Percentiles rank a stretch among this genome's conserved stretches.
These are phyloP conservation scores for Chlorella sorokiniana DNA, from an alignment of 139 green algal species.

Conservation along the genomic window DNA sequence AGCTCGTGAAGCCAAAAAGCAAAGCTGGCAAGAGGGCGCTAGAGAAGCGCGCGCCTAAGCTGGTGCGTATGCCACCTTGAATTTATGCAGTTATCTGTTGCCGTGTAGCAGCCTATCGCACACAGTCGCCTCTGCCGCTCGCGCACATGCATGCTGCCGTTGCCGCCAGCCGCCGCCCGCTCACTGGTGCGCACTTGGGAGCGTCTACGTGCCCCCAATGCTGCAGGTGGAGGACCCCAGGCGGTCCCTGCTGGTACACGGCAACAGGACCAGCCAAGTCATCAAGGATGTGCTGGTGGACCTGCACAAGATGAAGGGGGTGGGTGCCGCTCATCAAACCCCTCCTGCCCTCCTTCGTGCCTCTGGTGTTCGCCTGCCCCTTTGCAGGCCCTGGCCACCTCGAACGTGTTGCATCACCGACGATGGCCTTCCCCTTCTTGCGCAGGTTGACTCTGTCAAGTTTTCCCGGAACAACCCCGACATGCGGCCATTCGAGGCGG, in stretches of 20 bases:
- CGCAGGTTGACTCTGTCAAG: conserved; percentile 69
- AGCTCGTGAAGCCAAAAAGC: conserved; percentile 75
- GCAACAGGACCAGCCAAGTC: conserved; percentile 72
- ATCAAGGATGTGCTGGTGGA: conserved; percentile 75
- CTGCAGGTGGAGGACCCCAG: conserved; percentile 81
- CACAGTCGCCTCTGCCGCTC: background rate
- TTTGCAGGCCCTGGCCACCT: too few relatives aligned
- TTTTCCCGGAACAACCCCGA: conserved; percentile 85
- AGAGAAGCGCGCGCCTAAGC: conserved; percentile 76
- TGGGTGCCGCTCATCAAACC: conserved; percentile 36
- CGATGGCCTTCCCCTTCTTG: too few relatives aligned
- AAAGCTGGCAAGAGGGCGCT: conserved; percentile 66
- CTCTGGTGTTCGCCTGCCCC: background rate
- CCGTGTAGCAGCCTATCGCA: too few relatives aligned
- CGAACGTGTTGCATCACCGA: too few relatives aligned
- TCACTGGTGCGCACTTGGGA: background rate
- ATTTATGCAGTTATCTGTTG: background rate
- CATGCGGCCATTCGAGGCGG: conserved; percentile 86
- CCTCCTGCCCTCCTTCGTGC: background rate
- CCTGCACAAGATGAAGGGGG: conserved; percentile 81
- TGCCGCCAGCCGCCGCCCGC: background rate
- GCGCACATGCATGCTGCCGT: conserved; percentile 4
- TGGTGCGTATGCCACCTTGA: conserved; percentile 51
- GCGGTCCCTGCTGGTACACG: conserved; percentile 70
- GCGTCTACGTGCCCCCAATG: background rate